phyloP scores from a whole-genome alignment of 768 basidiomycete genomes.

The Lactarius indigo region DNA sequence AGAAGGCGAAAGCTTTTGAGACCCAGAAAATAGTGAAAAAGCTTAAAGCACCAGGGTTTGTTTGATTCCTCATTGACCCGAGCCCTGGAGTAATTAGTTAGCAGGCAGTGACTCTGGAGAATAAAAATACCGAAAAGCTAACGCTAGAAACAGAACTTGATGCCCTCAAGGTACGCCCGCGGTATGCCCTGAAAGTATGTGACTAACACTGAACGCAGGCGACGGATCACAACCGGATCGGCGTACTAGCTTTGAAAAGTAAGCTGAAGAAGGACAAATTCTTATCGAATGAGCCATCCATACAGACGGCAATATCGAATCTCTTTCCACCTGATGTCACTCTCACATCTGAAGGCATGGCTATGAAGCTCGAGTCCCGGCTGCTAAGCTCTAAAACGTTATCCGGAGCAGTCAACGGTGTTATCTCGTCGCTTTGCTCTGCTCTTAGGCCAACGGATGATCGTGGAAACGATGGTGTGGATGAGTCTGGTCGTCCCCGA shows the following conservation, averaged over 20 bases:
- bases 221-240: slow-evolving; percentile 55
- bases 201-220: slow-evolving; percentile 39
- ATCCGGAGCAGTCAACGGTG: slow-evolving; percentile 51
- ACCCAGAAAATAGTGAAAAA: slow-evolving; percentile 79
- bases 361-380: slow-evolving; percentile 64
- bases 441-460: slow-evolving; percentile 35
- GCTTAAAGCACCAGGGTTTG: slow-evolving; percentile 65
- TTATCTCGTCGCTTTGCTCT: slow-evolving; percentile 48
- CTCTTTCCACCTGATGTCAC: slow-evolving; percentile 24
- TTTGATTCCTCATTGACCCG: slow-evolving; percentile 1
- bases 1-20: slow-evolving; percentile 80
- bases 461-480: background rate
- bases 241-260: slow-evolving; percentile 59
- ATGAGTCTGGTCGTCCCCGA: background rate
- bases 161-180: slow-evolving; percentile 55
- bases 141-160: slow-evolving; percentile 60
- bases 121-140: slow-evolving; percentile 36
- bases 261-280: slow-evolving; percentile 72
- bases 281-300: slow-evolving; percentile 44
- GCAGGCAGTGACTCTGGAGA: slow-evolving; percentile 37
- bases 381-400: slow-evolving; percentile 76
- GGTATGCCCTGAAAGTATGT: background rate
- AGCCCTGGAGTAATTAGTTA: background rate
- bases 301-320: slow-evolving; percentile 33
- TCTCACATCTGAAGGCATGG: slow-evolving; percentile 38